A percentile compares a stretch with the other conserved stretches of the same genome.
phyloP scores from a whole-genome alignment of 805 yeast species.

The Pichia thaimueangensis region DNA sequence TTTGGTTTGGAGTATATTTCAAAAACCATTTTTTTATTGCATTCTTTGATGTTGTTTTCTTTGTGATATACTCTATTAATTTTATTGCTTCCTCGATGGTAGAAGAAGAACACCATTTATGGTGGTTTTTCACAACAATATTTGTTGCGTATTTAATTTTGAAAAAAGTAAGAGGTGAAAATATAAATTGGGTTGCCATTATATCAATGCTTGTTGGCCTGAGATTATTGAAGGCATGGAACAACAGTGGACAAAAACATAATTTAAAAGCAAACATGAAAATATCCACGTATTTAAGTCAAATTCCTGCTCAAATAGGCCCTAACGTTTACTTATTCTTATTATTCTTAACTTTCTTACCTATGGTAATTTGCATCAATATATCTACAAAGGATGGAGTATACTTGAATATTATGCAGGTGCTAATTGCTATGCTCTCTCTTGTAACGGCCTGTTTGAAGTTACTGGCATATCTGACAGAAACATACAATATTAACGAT shows the following conservation, averaged over 20 bases:
- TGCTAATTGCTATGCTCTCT: slow-evolving; percentile 34
- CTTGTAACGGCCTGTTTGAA: slow-evolving; percentile 24
- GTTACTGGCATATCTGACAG: slow-evolving; percentile 23
- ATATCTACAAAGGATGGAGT: not conserved
- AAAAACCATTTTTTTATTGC: slow-evolving; percentile 13
- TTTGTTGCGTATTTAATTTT: slow-evolving; percentile 16
- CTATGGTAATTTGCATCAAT: slow-evolving; percentile 12
- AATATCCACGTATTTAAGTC: slow-evolving; percentile 37
- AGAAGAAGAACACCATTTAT: slow-evolving; percentile 93
- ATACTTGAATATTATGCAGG: slow-evolving; percentile 2
- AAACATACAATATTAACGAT: slow-evolving; percentile 22
- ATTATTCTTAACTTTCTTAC: slow-evolving; percentile 17
- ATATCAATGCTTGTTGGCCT: slow-evolving; percentile 30
- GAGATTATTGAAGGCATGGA: slow-evolving; percentile 75
- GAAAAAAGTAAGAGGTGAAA: slow-evolving; percentile 11
- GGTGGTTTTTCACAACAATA: slow-evolving; percentile 75
- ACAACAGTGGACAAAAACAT: slow-evolving; percentile 83
- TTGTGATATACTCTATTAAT: slow-evolving; percentile 39
- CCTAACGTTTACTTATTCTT: slow-evolving; percentile 18
- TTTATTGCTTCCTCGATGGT: slow-evolving; percentile 84
- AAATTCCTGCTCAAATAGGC: slow-evolving; percentile 17
- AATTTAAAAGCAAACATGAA: slow-evolving; percentile 41
- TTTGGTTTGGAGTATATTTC: slow-evolving; percentile 20
- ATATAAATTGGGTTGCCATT: slow-evolving; percentile 14
- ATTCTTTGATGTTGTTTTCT: slow-evolving; percentile 25